Evolutionary conservation across 2,329 filamentous ascomycete genomes (phyloP), one percentile per base, ranked within the genome.

Genomic region (Alternaria sp.): DNA sequence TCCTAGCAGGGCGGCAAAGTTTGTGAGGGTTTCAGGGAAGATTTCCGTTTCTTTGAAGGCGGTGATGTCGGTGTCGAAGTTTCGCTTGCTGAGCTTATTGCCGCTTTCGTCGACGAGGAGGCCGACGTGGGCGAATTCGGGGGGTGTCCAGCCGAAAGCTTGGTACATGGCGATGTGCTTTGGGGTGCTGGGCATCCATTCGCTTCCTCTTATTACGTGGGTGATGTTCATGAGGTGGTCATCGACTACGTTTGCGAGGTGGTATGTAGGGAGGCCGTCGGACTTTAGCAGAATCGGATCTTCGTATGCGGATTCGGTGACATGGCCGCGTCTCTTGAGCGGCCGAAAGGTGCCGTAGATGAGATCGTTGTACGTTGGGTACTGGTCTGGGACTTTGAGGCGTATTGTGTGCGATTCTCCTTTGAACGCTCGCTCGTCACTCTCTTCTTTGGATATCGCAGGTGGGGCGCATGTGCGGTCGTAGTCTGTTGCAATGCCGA

Each of bases 181-280:
- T 0, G 93, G 93, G 0, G 95, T 98, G 0, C 93, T 97, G 33
- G 94, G 87, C 80, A 99, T 90, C 95, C 95, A 99, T 85, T 99
- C 95, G 84, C 90, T 89, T 52, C 94, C 95, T 40, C 95, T 88
- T 58, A 99, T 91, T 13, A 99, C 95, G 77, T 98, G 94, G 0
- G 93, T 97, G 66, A 99, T 96, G 59, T 91, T 81, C 95, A 99
- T 99, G 60, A 90, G 82, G 76, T 97, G 92, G 72, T 99, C 95
- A 72, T 99, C 95, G 4, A 99, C 89, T 8, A 99, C 94, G 72
- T 98, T 99, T 4, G 95, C 95, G 61, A 99, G 89, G 77, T 99
- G 95, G 72, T 99, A 99, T 0, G 96, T 99, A 0, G 95, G 95
- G 64, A 90, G 90, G 0, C 93, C 93, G 74, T 99, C 95, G 0